Evolutionary conservation across 2,329 filamentous ascomycete species (phyloP), one percentile per base, ranked within the genome.

Genomic region (Chaetomiaceae sp.): DNA sequence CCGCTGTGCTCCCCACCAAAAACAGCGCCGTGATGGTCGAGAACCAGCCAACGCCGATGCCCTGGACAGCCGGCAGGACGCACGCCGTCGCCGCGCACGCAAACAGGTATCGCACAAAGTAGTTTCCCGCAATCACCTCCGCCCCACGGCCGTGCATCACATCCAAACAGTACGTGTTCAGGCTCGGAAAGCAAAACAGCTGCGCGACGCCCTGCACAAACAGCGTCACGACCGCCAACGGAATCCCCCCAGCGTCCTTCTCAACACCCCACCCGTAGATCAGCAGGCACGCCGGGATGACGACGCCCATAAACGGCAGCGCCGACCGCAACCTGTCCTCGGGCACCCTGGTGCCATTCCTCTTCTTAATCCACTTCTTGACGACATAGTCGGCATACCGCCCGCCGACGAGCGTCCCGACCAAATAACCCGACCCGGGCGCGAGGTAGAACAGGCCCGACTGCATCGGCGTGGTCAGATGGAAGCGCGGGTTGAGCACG

Each of bases 1-100:
- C 70, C 0, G 64, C 61, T 0, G 80, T 72, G 15, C 73, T 69
- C 3, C 69, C 60, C 1, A 81, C 64, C 45, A 87, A 64, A 55
- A 87, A 86, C 1, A 69, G 51, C 0, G 83, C 79, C 45, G 77
- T 82, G 53, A 91, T 84, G 1, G 88, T 91, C 42, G 79, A 84
- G 66, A 91, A 91, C 87, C 88, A 91, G 0, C 89, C 89, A 0
- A 92, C 84, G 3, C 89, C 89, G 51, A 94, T 85, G 27, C 69
- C 72, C 55, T 90, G 74, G n/a, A 91, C 78, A 1, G 84, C 86
- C 0, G 89, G 89, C 53, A 94, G 73, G 51, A 88, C 88, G 1
- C 83, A 80, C 0, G 86, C 88, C 3, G 83, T 87, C 0, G 82
- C 87, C 4, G 81, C 70, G 11, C 87, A 88, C 1, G 84, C 88